phyloP scores from a whole-genome alignment of 345 rosid genomes.

The Citrus hindsii region DNA sequence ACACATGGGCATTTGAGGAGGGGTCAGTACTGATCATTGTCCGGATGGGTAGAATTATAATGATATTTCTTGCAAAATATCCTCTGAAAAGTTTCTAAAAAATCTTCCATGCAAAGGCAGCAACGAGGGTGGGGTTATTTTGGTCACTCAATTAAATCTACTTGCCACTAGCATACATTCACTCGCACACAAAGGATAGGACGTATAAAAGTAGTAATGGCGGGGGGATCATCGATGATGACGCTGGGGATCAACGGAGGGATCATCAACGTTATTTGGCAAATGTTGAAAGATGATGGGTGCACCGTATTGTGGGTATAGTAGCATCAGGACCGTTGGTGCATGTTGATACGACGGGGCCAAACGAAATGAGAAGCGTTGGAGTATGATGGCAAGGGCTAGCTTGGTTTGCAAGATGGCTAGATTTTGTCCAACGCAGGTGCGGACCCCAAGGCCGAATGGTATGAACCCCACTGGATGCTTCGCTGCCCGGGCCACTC shows the following conservation, averaged over 20 bases:
- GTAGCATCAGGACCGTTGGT: constrained; percentile 61
- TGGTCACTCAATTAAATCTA: background rate
- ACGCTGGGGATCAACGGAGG: background rate
- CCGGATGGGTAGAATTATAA: background rate
- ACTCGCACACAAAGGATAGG: constrained; percentile 10
- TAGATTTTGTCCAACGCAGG: constrained; percentile 78
- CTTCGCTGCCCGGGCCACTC: constrained; percentile 69
- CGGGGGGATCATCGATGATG: constrained; percentile 11
- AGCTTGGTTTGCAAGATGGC: constrained; percentile 77
- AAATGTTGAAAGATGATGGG: constrained; percentile 56
- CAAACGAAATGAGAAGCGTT: constrained; percentile 57
- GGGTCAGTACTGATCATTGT: background rate
- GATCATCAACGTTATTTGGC: background rate
- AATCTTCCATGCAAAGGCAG: background rate
- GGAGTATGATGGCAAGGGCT: constrained; percentile 57
- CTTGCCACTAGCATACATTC: background rate
- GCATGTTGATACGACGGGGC: constrained; percentile 76
- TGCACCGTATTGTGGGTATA: constrained; percentile 80
- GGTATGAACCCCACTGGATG: constrained; percentile 72
- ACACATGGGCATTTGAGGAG: background rate
- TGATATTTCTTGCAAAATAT: background rate
- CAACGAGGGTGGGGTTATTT: background rate
- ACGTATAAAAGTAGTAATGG: background rate
- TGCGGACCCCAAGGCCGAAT: constrained; percentile 72
- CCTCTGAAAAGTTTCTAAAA: background rate